Evolutionary conservation across 257 asterid genomes (phyloP).

Genomic region (Petrea volubilis): DNA sequence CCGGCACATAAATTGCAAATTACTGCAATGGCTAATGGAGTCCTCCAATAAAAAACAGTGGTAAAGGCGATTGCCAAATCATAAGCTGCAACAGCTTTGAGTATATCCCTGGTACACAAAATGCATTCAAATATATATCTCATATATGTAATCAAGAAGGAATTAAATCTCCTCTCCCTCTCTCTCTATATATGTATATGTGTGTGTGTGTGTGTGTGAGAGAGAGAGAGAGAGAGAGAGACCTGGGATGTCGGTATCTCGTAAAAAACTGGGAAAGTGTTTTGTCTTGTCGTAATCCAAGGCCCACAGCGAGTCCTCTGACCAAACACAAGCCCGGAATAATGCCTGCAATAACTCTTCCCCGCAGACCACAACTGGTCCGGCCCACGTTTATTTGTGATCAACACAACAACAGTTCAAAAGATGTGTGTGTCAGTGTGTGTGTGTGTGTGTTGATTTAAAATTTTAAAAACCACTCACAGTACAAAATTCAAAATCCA

Average conservation of each 20-base stretch:
- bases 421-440: no score
- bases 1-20: conserved; percentile 67
- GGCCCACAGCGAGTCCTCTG: not conserved
- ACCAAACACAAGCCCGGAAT: not conserved
- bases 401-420: not conserved
- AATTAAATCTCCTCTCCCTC: no score
- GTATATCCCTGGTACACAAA: conserved; percentile 44
- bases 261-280: not conserved
- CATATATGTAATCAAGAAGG: no score
- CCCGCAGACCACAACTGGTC: not conserved
- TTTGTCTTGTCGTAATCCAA: not conserved
- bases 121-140: no score
- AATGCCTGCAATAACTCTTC: conserved; percentile 16
- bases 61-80: conserved; percentile 37
- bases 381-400: not conserved
- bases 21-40: conserved; percentile 51
- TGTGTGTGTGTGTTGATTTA: no score
- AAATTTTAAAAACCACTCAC: no score
- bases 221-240: no score
- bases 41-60: conserved; percentile 54
- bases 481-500: no score
- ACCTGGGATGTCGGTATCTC: conserved; percentile 1
- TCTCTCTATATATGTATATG: no score
- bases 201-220: no score
- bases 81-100: conserved; percentile 48